Evolutionary conservation across 805 yeast genomes (phyloP).

Genomic region (Nakazawaea ishiwadae): DNA sequence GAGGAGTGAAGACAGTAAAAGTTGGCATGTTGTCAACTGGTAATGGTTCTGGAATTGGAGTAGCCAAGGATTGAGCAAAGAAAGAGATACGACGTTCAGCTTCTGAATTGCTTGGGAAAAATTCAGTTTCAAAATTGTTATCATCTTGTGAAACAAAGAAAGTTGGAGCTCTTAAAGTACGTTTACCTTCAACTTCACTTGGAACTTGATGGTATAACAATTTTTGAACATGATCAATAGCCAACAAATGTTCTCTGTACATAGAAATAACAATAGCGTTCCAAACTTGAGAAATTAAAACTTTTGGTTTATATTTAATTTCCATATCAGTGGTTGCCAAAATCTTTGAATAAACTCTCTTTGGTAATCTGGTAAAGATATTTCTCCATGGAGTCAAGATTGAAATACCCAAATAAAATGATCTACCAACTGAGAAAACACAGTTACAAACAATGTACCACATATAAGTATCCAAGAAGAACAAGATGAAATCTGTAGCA

Average conservation of each 20-base stretch:
- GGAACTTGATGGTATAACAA: conserved; percentile 98
- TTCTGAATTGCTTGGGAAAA: conserved; percentile 94
- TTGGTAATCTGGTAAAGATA: conserved; percentile 94
- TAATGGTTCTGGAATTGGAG: conserved; percentile 97
- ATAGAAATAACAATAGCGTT: conserved; percentile 97
- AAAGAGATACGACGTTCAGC: conserved; percentile 99
- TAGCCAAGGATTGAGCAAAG: conserved; percentile 98
- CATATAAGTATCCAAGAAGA: conserved; percentile 98
- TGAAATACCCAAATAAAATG: conserved; percentile 98
- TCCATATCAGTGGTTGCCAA: conserved; percentile 99
- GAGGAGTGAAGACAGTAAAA: conserved; percentile 94
- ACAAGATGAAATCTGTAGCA: conserved; percentile 86
- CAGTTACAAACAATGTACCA: conserved; percentile 98
- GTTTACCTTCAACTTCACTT: conserved; percentile 95
- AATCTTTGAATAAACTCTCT: conserved; percentile 96
- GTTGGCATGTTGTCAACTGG: conserved; percentile 99
- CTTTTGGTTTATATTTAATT: conserved; percentile 97
- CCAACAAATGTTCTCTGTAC: conserved; percentile 98
- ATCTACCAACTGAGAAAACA: conserved; percentile 93
- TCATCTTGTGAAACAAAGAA: conserved; percentile 98
- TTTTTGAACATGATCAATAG: conserved; percentile 98
- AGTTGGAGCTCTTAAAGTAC: conserved; percentile 98
- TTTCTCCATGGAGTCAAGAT: conserved; percentile 99
- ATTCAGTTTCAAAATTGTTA: conserved; percentile 89
- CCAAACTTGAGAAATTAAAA: conserved; percentile 97